A percentile compares a stretch with the other conserved stretches of the same genome.
These are phyloP conservation scores for Colletotrichum sp. DNA, from an alignment of 2,329 filamentous ascomycete genomes.

Conservation along the genomic window DNA sequence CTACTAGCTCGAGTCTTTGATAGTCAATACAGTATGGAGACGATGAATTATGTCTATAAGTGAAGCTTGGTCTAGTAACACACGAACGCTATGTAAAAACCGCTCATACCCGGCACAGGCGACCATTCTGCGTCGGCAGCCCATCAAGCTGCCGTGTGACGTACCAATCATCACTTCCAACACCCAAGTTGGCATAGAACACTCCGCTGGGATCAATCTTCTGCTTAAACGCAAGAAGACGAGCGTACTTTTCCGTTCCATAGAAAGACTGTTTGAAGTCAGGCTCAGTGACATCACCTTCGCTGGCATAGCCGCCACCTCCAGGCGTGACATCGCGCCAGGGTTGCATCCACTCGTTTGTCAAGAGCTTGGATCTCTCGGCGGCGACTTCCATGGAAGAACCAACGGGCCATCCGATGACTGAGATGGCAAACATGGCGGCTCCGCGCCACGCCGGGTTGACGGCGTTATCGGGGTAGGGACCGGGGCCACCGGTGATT, in stretches of 20 bases:
- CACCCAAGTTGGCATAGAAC: slow-evolving; percentile 31
- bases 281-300: slow-evolving; percentile 34
- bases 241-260: slow-evolving; percentile 31
- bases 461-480: slow-evolving; percentile 36
- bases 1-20: background rate
- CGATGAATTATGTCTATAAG: background rate
- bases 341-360: slow-evolving; percentile 32
- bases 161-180: slow-evolving; percentile 30
- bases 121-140: slow-evolving; percentile 15
- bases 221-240: slow-evolving; percentile 31
- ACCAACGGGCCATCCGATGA: background rate
- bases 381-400: background rate
- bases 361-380: slow-evolving; percentile 30
- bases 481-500: slow-evolving; percentile 35
- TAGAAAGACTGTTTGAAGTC: slow-evolving; percentile 34
- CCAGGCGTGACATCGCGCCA: slow-evolving; percentile 31
- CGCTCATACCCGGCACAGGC: slow-evolving; percentile 15
- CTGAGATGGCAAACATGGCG: slow-evolving; percentile 36
- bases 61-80: background rate
- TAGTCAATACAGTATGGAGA: background rate
- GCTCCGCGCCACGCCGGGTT: slow-evolving; percentile 52
- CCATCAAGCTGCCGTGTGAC: slow-evolving; percentile 12
- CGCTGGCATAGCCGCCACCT: slow-evolving; percentile 32
- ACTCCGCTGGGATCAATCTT: slow-evolving; percentile 32
- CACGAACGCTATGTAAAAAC: background rate